phyloP scores from a whole-genome alignment of 73 alveolate genomes.

The Uronychia setigera region DNA sequence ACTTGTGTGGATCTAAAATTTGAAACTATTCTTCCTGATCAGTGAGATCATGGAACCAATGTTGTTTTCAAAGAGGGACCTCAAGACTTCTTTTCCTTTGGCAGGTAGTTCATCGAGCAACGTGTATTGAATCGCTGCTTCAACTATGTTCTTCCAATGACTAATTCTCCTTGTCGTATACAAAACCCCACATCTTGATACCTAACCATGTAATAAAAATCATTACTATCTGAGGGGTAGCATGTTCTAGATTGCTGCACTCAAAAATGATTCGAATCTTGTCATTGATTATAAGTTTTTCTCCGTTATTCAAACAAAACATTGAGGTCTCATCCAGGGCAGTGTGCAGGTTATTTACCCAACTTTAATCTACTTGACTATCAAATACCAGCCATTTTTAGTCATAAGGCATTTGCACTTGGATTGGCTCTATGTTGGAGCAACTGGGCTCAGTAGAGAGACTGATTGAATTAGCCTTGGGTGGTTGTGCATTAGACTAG shows the following conservation, averaged over 20 bases:
- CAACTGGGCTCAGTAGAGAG: too few relatives aligned
- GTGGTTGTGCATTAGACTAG: too few relatives aligned
- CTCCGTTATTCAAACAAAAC: conserved; percentile 95
- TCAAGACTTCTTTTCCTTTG: conserved; percentile 35
- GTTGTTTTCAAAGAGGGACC: conserved; percentile 74
- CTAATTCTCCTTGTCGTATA: conserved; percentile 79
- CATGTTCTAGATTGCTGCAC: conserved; percentile 89
- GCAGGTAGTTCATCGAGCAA: conserved; percentile 55
- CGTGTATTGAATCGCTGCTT: conserved; percentile 66
- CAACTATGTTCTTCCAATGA: conserved; percentile 73
- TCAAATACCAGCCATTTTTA: conserved; percentile 95
- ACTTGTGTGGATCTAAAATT: conserved; percentile 84
- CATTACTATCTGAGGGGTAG: conserved; percentile 93
- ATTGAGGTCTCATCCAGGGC: conserved; percentile 99
- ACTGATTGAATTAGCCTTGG: too few relatives aligned
- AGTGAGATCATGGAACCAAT: conserved; percentile 73
- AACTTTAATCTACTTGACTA: conserved; percentile 98
- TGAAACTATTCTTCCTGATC: conserved; percentile 67
- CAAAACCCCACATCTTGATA: conserved; percentile 97
- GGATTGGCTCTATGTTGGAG: too few relatives aligned
- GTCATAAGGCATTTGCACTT: conserved; percentile 48
- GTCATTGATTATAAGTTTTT: conserved; percentile 88
- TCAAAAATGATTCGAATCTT: conserved; percentile 95
- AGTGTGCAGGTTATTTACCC: conserved; percentile 98
- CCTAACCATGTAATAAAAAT: conserved; percentile 78